These are phyloP conservation scores for Aschersonia sp. DNA, from an alignment of 2,329 filamentous ascomycete species.

Conservation along the genomic window DNA sequence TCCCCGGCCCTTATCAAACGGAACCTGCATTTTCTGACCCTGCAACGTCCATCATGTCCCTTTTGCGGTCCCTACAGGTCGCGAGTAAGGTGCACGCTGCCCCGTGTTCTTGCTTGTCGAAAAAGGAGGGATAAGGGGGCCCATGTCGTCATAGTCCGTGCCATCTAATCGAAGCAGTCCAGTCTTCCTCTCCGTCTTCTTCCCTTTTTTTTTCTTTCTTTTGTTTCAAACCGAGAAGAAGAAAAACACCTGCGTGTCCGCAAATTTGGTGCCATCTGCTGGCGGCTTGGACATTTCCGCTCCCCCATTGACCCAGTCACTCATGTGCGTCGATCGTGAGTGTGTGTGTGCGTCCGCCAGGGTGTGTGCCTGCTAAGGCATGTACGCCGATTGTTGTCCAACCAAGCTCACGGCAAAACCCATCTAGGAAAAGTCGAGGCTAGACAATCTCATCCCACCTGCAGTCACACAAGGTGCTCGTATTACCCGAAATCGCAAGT, in stretches of 20 bases:
- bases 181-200: too few species aligned
- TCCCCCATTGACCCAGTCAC: not conserved
- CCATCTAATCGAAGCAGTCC: not conserved
- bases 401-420: not conserved
- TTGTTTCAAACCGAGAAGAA: too few species aligned
- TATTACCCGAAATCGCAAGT: not conserved
- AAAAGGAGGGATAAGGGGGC: not conserved
- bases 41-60: too few species aligned
- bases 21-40: too few species aligned
- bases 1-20: too few species aligned
- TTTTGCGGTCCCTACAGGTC: too few species aligned
- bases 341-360: not conserved
- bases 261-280: not conserved
- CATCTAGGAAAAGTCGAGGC: not conserved
- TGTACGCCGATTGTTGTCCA: not conserved
- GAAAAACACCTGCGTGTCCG: too few species aligned
- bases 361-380: not conserved
- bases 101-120: too few species aligned
- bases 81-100: too few species aligned
- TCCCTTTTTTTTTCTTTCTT: too few species aligned
- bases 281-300: not conserved
- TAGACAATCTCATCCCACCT: not conserved
- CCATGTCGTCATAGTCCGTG: not conserved
- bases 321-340: not conserved
- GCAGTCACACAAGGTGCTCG: not conserved